A percentile compares a stretch with the other conserved stretches of the same genome.
These are phyloP conservation scores for Fusarium sp. DNA, from an alignment of 2,329 filamentous ascomycete genomes.

Conservation along the genomic window DNA sequence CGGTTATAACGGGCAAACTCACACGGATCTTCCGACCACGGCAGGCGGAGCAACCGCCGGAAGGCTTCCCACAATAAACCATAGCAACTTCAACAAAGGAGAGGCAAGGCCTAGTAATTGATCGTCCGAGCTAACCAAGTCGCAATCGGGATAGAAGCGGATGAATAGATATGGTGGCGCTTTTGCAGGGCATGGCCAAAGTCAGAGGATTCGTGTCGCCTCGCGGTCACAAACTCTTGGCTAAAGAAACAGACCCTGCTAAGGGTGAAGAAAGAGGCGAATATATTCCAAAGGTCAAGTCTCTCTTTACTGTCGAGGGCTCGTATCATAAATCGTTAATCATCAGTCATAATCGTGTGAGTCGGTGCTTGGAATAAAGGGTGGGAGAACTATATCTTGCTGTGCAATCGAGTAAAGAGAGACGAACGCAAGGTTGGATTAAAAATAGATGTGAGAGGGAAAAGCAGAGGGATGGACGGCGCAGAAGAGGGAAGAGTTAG, in stretches of 20 bases:
- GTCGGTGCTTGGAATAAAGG: conserved; percentile 1
- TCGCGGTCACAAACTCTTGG: conserved; percentile 4
- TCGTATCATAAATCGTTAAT: conserved; percentile 15
- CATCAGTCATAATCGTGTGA: conserved; percentile 10
- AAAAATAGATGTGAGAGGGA: conserved; percentile 26
- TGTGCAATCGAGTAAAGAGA: not conserved
- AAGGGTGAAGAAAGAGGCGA: not conserved
- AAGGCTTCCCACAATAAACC: conserved; percentile 69
- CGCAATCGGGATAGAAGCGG: conserved; percentile 2
- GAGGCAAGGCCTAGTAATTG: conserved; percentile 5
- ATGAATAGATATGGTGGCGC: conserved; percentile 8
- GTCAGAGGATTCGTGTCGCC: conserved; percentile 1
- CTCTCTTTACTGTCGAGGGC: not conserved
- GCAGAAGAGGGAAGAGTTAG: conserved; percentile 14
- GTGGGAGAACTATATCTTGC: not conserved
- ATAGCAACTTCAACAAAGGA: conserved; percentile 49
- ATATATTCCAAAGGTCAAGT: not conserved
- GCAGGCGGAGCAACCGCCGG: conserved; percentile 66
- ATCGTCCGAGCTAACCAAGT: conserved; percentile 1
- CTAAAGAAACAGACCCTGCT: not conserved
- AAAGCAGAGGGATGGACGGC: conserved; percentile 13
- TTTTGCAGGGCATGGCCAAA: conserved; percentile 32
- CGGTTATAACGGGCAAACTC: conserved; percentile 46
- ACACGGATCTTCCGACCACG: conserved; percentile 67
- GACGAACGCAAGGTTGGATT: conserved; percentile 16